Evolutionary conservation across 73 alveolate genomes (phyloP), one percentile per base, ranked within the genome.

Genomic region (Tetrahymena malaccensis): DNA sequence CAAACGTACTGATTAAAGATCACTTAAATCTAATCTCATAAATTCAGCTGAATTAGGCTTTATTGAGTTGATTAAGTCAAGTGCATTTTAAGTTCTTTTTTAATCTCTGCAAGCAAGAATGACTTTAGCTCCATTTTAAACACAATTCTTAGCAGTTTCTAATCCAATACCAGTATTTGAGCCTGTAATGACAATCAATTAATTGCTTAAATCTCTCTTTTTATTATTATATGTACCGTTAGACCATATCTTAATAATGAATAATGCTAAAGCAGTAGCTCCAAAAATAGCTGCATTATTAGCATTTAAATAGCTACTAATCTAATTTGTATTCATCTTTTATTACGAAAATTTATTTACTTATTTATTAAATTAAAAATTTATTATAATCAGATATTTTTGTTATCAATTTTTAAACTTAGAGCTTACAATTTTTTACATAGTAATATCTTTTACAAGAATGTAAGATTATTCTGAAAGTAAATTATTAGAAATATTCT

Each of bases 121-220:
- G 27, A 95, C 85, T 16, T 94, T 95, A 22, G 95, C 97, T 43
- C 94, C 94, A 85, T 95, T 43, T 25, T 34, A 43, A 27, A 95
- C 97, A 43, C 93, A 89, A 2, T 85, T 50, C 89, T 56, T 85
- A 15, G 97, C 97, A 19, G 97, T 89, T 43, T 95, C 97, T 56
- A 50, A 50, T 31, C 97, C 97, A 55, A 95, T 89, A 27, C 97
- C 97, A 10, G 97, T 94, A 95, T 93, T 85, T 95, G 97, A 85
- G 55, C 97, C 97, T 31, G 97, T 95, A 33, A 95, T 95, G 10
- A 95, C 56, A 33, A 95, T 84, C 35, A 95, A 25, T 70, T 70
- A 70, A 70, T 70, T 70, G 37, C 21, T 70, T 15, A 70, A 31
- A 31, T 70, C 37, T 70, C 89, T 70, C 25, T n/a, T 70, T 12